Base-by-base conservation (phyloP, 805 yeast species). In the Teunomyces tritomae region DNA sequence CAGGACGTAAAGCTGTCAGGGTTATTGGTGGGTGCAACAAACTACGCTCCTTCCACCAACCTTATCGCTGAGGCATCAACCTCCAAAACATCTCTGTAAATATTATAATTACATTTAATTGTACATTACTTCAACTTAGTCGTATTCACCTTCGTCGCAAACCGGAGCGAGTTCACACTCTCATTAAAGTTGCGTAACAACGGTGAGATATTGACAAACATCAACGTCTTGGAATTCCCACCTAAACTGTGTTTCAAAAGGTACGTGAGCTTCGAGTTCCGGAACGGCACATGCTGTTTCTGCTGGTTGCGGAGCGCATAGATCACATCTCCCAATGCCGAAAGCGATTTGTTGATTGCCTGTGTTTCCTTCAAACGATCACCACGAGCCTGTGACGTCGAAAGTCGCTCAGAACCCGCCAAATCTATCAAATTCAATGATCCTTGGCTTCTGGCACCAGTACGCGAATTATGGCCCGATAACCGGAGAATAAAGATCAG, bases 151-250 rank as follows among this genome's bases (percentile, higher is more conserved):
- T 87, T 89, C 4, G 89, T 80, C 0, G 98, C 98, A 74, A 92
- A 92, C 44, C 97, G 72, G 43, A 94, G 72, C 0, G 96, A 88
- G 59, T 88, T 89, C 28, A 91, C 56, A 1, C 96, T 86, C 62
- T 94, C 99, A 54, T 75, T 79, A 35, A 83, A 72, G 62, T 88
- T 87, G 11, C 66, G 66, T 8, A 62, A 62, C 43, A 78, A 68
- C 3, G 96, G 90, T 0, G 96, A 86, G 0, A 91, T 76, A 57
- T 89, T 91, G 11, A 90, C 97, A 74, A 92, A 86, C 96, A 92
- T 90, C 49, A 92, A 72, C 0, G 97, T 89, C 65, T 92, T 94
- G 2, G 96, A 87, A 47, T 81, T 78, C 0, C 96, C 97, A 5
- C 86, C 83, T 24, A 92, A 72, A 11, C 97, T 89, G 59, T 87